These are phyloP conservation scores for Dictyostelium intermedium DNA, from an alignment of 78 protist genomes.

Conservation along the genomic window DNA sequence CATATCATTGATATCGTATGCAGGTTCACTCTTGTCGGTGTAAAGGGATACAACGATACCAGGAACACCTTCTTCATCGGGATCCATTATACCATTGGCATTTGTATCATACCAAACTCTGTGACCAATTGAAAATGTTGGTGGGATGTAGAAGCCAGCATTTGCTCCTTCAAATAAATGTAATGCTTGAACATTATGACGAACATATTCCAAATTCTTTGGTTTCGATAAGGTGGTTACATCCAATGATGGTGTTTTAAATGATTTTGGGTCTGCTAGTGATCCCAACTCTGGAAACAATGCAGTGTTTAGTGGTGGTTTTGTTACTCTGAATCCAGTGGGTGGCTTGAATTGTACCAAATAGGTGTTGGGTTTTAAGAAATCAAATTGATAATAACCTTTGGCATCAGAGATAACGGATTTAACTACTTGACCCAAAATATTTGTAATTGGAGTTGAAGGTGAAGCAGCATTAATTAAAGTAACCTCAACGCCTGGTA, in stretches of 20 bases:
- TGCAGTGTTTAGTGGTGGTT: not conserved
- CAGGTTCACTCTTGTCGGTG: not conserved
- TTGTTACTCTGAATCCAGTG: not conserved
- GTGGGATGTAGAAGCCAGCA: not conserved
- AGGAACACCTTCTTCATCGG: slow-evolving; percentile 16
- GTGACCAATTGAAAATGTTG: slow-evolving; percentile 29
- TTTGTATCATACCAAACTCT: slow-evolving; percentile 34
- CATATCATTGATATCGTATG: not conserved
- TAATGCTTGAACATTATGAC: not conserved
- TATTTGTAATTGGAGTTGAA: not conserved
- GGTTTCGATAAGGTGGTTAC: not conserved
- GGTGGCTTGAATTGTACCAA: not conserved
- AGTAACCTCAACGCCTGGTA: not conserved
- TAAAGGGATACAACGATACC: not conserved
- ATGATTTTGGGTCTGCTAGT: not conserved
- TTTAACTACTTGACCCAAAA: not conserved
- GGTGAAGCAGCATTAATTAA: not conserved
- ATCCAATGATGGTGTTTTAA: not conserved
- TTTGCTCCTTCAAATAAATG: not conserved
- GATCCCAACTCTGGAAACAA: not conserved
- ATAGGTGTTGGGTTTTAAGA: not conserved
- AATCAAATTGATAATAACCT: not conserved
- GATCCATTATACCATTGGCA: slow-evolving; percentile 7
- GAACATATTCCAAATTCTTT: not conserved
- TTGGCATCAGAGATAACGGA: not conserved